phyloP scores from a whole-genome alignment of 371 early-diverging fungal genomes.

The Actinomortierella ambigua region DNA sequence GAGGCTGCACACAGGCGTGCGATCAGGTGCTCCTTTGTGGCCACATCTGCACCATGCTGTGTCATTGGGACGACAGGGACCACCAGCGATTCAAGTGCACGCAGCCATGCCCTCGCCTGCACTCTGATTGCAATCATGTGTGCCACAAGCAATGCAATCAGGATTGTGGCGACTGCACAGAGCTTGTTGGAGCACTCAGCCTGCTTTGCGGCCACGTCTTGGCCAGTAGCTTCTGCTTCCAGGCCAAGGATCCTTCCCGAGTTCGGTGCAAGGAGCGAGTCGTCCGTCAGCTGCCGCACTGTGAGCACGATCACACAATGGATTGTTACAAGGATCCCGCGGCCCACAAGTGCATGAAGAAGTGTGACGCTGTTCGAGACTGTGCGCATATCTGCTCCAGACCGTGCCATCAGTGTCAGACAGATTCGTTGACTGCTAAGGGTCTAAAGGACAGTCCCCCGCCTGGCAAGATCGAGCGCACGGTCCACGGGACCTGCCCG shows the following conservation, averaged over 20 bases:
- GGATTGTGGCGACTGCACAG: conserved; percentile 47
- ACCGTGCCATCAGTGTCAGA: conserved; percentile 17
- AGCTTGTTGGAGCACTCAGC: conserved; percentile 14
- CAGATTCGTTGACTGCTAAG: neutral
- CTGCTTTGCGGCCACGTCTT: conserved; percentile 42
- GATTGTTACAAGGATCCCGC: conserved; percentile 17
- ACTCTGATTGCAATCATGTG: conserved; percentile 31
- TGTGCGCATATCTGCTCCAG: conserved; percentile 48
- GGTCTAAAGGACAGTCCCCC: no score
- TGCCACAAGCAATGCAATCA: conserved; percentile 51
- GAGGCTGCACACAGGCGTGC: conserved; percentile 44
- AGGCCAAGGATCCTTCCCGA: conserved; percentile 17
- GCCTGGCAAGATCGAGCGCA: neutral
- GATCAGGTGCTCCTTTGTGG: conserved; percentile 33
- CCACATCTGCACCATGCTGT: conserved; percentile 42
- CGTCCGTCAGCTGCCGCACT: conserved; percentile 24
- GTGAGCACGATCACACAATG: conserved; percentile 43
- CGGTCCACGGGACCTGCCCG: conserved; percentile 14
- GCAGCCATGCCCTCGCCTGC: conserved; percentile 48
- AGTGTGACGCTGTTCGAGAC: conserved; percentile 11
- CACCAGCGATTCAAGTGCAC: conserved; percentile 42
- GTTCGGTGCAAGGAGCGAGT: conserved; percentile 29
- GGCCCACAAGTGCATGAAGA: neutral
- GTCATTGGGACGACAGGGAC: conserved; percentile 28
- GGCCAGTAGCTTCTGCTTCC: conserved; percentile 25